A percentile compares a stretch with the other conserved stretches of the same genome.
phyloP scores from a whole-genome alignment of 441 rosid genomes.

The Macaranga tanarius region DNA sequence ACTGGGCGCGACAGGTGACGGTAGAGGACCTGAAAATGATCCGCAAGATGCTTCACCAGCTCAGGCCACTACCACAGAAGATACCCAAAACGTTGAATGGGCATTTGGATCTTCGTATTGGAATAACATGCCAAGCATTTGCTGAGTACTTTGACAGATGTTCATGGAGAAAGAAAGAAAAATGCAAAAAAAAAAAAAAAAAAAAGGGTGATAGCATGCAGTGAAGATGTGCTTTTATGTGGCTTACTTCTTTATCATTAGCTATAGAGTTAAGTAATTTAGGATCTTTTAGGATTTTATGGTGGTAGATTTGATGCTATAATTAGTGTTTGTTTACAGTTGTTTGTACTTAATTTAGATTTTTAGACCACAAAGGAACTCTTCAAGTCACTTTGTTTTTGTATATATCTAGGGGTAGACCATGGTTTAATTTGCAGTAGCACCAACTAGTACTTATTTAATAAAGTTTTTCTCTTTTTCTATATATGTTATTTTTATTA shows the following conservation, averaged over 20 bases:
- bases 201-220: neutral
- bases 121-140: slow-evolving; percentile 65
- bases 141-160: slow-evolving; percentile 17
- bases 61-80: slow-evolving; percentile 18
- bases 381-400: neutral
- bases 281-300: slow-evolving; percentile 1
- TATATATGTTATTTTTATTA: neutral
- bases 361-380: neutral
- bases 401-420: slow-evolving; percentile 7
- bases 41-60: slow-evolving; percentile 19
- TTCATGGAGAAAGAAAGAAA: neutral
- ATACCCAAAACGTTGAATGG: slow-evolving; percentile 28
- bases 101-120: slow-evolving; percentile 41
- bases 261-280: neutral
- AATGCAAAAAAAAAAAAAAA: no score
- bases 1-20: slow-evolving; percentile 13
- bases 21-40: slow-evolving; percentile 8
- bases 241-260: neutral
- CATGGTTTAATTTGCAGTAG: neutral
- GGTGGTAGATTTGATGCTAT: neutral
- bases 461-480: no score
- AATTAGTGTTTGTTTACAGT: neutral
- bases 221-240: neutral
- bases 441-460: neutral
- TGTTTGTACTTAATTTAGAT: neutral